Evolutionary conservation across 805 yeast genomes (phyloP), one percentile per base, ranked within the genome.

Genomic region (Zygoascus flipseniorum): DNA sequence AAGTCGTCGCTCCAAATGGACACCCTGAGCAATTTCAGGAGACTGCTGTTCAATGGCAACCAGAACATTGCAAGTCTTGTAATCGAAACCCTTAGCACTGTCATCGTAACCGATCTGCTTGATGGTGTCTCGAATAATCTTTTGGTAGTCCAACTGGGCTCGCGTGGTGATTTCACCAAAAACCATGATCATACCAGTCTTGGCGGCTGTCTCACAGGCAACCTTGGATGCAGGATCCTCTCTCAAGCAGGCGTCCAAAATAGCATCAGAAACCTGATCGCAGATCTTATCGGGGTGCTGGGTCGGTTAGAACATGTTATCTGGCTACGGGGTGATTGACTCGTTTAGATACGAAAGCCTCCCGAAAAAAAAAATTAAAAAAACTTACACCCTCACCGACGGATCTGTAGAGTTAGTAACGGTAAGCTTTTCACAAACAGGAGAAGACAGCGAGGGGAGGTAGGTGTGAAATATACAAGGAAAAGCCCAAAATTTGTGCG

Each of bases 1-100:
- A 61, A 93, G 78, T 53, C 86, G 96, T 77, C 85, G 64, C 72
- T 93, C 97, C 76, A 86, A 86, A 77, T 93, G 98, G 70, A 93
- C 83, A 82, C 99, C 99, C 78, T 92, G 98, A 58, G 99, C 99
- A 68, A 93, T 93, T 77, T 93, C 99, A 65, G 96, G 93, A 52
- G 97, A 89, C 79, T 93, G 99, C 79, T 93, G 97, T 80, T 93
- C 99, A 73, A 93, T 89, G 73, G 99, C 99, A 59, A 93, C 98
- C 61, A 93, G 80, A 55, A 93, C 98, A 76, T 93, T 93, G 82
- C 99, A 93, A 66, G 99, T 93, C 80, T 92, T 92, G 87, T 89
- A 92, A 76, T 93, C 99, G 71, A 93, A 93, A 65, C 99, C 99
- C 79, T 93, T 93, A 52, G 80, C 95, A 59, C 95, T 85, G 70